Evolutionary conservation across 129 eudicot genomes (phyloP).

Genomic region (Daucus carota): DNA sequence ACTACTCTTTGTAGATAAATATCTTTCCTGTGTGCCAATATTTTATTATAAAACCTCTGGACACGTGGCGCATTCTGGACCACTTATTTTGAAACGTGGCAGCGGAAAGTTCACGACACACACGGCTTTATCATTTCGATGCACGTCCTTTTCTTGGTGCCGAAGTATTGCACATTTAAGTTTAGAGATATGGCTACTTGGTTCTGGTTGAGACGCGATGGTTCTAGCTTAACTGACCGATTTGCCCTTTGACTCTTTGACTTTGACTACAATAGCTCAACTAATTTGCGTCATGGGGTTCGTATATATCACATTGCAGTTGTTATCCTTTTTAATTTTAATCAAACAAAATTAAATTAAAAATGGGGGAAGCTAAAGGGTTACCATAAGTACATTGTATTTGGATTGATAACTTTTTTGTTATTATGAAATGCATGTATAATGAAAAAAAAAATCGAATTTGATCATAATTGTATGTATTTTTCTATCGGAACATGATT

Average conservation of each 20-base stretch:
- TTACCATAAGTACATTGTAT: no score
- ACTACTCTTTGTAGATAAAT: not conserved
- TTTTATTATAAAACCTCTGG: no score
- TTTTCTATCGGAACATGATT: no score
- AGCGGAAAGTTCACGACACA: not conserved
- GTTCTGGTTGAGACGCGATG: not conserved
- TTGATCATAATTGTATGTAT: no score
- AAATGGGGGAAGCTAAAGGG: no score
- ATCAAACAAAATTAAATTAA: no score
- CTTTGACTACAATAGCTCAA: not conserved
- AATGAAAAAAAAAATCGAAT: no score
- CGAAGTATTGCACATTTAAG: not conserved
- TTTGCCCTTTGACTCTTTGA: not conserved
- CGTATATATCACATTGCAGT: not conserved
- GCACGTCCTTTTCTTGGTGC: not conserved
- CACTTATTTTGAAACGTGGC: not conserved
- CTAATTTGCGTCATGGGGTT: not conserved
- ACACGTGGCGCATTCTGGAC: not conserved
- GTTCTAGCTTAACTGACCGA: not conserved
- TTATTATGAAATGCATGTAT: no score
- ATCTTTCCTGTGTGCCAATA: no score
- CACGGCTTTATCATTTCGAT: not conserved
- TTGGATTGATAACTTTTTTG: no score
- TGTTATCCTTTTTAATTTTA: no score
- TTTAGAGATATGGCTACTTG: not conserved